A percentile compares a stretch with the other conserved stretches of the same genome.
phyloP scores from a whole-genome alignment of 345 rosid species.

The Mercurialis annua region DNA sequence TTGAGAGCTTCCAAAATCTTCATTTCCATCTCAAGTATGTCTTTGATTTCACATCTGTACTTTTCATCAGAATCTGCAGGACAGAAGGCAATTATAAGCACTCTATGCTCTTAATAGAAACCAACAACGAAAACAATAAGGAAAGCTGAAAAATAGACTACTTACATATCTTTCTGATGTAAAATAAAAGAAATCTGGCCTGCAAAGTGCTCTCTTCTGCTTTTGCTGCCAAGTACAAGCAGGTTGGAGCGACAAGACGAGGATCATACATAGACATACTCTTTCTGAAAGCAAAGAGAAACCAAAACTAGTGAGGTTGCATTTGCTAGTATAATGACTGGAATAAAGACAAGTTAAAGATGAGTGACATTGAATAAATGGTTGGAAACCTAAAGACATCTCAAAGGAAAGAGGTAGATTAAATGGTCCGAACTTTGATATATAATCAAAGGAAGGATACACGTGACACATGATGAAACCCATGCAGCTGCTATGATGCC shows the following conservation, averaged over 20 bases:
- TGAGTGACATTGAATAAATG: background rate
- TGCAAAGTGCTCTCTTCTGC: conserved; percentile 98
- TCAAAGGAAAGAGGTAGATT: background rate
- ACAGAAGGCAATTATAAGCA: conserved; percentile 24
- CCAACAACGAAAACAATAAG: conserved; percentile 1
- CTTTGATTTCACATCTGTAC: conserved; percentile 74
- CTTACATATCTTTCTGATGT: conserved; percentile 64
- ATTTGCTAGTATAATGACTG: conserved; percentile 3
- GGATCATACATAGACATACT: conserved; percentile 93
- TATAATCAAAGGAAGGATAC: background rate
- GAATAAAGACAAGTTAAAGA: background rate
- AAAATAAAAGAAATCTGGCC: conserved; percentile 73
- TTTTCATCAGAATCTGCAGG: conserved; percentile 76
- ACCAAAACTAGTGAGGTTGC: conserved; percentile 13
- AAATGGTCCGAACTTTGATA: background rate
- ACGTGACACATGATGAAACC: too few relatives aligned
- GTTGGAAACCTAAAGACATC: background rate
- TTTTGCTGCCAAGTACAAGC: conserved; percentile 95
- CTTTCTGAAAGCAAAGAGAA: conserved; percentile 51
- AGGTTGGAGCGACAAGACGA: conserved; percentile 85
- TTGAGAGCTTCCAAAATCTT: conserved; percentile 89
- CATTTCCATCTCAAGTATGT: conserved; percentile 98
- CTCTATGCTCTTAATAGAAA: conserved; percentile 12
- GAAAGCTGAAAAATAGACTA: conserved; percentile 10
- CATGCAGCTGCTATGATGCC: background rate